Conservation (phyloP, 2,329 filamentous ascomycete species). For the Amylocarpus encephaloides region DNA sequence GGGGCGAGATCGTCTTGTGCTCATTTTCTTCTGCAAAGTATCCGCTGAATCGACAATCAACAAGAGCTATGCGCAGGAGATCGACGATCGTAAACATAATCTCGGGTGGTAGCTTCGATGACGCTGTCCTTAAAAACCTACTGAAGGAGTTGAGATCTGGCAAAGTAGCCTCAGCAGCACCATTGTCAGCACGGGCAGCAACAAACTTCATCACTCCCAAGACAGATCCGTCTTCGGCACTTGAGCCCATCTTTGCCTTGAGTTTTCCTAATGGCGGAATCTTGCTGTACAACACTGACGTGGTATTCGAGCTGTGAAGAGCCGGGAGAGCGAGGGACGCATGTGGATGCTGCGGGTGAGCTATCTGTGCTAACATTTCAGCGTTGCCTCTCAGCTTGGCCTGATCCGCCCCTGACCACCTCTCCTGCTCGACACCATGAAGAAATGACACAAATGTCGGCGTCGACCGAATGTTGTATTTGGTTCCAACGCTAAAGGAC, state of each 20-base stretch:
- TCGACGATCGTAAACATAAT: slow-evolving; percentile 79
- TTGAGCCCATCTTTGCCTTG: slow-evolving; percentile 64
- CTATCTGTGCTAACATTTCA: slow-evolving; percentile 66
- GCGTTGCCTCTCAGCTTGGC: slow-evolving; percentile 64
- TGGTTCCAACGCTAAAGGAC: slow-evolving; percentile 55
- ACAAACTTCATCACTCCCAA: slow-evolving; percentile 65
- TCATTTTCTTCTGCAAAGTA: slow-evolving; percentile 73
- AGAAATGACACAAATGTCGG: slow-evolving; percentile 87
- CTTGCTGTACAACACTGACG: slow-evolving; percentile 65
- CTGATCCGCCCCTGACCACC: slow-evolving; percentile 74
- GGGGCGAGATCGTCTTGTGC: slow-evolving; percentile 54
- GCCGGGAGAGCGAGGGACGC: slow-evolving; percentile 62
- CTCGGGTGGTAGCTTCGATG: slow-evolving; percentile 52
- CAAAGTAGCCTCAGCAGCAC: slow-evolving; percentile 59
- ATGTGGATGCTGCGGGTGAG: slow-evolving; percentile 71
- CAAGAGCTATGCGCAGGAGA: slow-evolving; percentile 69
- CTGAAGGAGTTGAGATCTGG: slow-evolving; percentile 65
- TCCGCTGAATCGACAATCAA: slow-evolving; percentile 71
- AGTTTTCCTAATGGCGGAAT: slow-evolving; percentile 79
- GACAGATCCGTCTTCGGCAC: slow-evolving; percentile 54
- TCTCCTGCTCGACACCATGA: slow-evolving; percentile 65
- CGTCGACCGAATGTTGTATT: slow-evolving; percentile 66
- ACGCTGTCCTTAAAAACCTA: slow-evolving; percentile 50
- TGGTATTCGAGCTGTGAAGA: slow-evolving; percentile 56
- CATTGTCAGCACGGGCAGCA: slow-evolving; percentile 49